A percentile compares a stretch with the other conserved stretches of the same genome.
These are phyloP conservation scores for Colletotrichum destructivum DNA, from an alignment of 2,329 filamentous ascomycete species.

Conservation along the genomic window DNA sequence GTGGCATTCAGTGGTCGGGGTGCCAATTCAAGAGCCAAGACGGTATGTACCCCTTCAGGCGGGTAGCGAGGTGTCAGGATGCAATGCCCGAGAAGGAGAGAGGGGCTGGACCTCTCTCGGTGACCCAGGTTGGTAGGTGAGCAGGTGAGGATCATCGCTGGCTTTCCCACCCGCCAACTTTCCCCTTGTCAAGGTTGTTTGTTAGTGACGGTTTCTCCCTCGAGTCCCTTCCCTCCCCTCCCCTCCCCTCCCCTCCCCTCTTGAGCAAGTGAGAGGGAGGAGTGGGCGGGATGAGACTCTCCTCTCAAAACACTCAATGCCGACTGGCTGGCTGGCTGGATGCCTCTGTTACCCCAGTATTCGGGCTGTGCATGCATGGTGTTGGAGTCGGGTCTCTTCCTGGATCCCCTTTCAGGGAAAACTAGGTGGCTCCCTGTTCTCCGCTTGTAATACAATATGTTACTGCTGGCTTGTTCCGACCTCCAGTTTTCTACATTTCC, in stretches of 20 bases:
- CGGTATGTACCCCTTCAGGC: background rate
- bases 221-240: background rate
- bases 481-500: conserved; percentile 10
- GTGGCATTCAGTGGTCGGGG: conserved; percentile 6
- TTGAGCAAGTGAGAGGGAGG: background rate
- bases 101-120: background rate
- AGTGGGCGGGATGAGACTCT: conserved; percentile 8
- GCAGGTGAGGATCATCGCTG: conserved; percentile 31
- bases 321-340: conserved; percentile 17
- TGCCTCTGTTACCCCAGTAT: conserved; percentile 37
- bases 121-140: conserved; percentile 13
- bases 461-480: conserved; percentile 6
- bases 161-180: conserved; percentile 19
- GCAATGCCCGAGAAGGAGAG: background rate
- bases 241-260: background rate
- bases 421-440: conserved; percentile 4
- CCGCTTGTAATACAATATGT: conserved; percentile 14
- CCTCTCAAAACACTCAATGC: conserved; percentile 18
- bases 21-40: background rate
- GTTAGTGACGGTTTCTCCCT: background rate
- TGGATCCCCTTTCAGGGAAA: background rate
- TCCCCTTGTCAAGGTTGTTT: background rate
- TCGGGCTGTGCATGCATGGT: conserved; percentile 37
- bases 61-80: background rate
- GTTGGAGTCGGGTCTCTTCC: conserved; percentile 23